These are phyloP conservation scores for Garcia nutans DNA, from an alignment of 345 rosid genomes.

Conservation along the genomic window DNA sequence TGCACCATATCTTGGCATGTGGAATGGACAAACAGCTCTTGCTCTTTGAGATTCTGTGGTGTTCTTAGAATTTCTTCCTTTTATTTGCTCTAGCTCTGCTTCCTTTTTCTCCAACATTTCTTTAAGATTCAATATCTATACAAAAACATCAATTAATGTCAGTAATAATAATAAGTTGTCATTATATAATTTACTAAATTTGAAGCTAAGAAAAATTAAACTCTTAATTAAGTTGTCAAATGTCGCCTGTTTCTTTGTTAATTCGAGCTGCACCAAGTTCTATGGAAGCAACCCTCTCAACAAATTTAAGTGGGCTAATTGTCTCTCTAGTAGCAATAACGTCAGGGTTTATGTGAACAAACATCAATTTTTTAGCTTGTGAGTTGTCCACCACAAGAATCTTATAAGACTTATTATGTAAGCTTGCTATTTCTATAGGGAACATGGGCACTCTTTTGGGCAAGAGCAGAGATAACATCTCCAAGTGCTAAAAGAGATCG, in stretches of 20 bases:
- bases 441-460: constrained; percentile 87
- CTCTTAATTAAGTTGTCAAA: constrained; percentile 89
- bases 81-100: constrained; percentile 73
- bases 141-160: background rate
- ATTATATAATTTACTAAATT: background rate
- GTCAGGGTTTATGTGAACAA: constrained; percentile 93
- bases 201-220: constrained; percentile 30
- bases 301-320: constrained; percentile 90
- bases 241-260: constrained; percentile 91
- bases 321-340: constrained; percentile 81
- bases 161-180: too few species aligned
- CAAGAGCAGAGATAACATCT: constrained; percentile 93
- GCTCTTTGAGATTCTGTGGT: constrained; percentile 55
- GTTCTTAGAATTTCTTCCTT: constrained; percentile 39
- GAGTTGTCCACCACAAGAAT: constrained; percentile 98
- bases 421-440: constrained; percentile 98
- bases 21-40: constrained; percentile 88
- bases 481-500: constrained; percentile 92
- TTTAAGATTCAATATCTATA: constrained; percentile 73
- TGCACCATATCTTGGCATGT: constrained; percentile 52
- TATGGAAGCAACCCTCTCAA: constrained; percentile 89
- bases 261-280: constrained; percentile 95
- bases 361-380: constrained; percentile 95
- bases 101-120: constrained; percentile 80
- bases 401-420: constrained; percentile 90